Conservation (phyloP, 148 eudicot species). For the Silene uniflora region DNA sequence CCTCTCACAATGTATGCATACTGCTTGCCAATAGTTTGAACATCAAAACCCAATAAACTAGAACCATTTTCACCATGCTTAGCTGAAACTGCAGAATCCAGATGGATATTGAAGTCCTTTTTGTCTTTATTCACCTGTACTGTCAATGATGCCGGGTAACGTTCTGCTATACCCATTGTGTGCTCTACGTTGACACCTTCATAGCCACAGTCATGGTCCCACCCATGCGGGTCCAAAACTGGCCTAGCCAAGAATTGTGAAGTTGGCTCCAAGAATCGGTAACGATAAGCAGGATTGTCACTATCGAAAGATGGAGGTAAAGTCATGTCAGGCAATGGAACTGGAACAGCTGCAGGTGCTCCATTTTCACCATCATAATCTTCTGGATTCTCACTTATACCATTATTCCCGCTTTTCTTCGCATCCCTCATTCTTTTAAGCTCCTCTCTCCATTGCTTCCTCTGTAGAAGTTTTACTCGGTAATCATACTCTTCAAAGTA, state of each 20-base stretch:
- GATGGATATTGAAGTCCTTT: slow-evolving; percentile 76
- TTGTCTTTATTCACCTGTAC: slow-evolving; percentile 85
- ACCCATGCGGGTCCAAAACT: slow-evolving; percentile 86
- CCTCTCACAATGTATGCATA: slow-evolving; percentile 68
- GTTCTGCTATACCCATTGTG: slow-evolving; percentile 57
- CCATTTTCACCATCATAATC: slow-evolving; percentile 57
- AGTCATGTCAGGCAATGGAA: slow-evolving; percentile 93
- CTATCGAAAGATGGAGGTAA: slow-evolving; percentile 91
- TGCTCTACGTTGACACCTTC: slow-evolving; percentile 94
- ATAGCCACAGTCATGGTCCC: slow-evolving; percentile 99
- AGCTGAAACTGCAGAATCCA: slow-evolving; percentile 79
- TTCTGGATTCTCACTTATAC: slow-evolving; percentile 35
- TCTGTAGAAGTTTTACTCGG: slow-evolving; percentile 90
- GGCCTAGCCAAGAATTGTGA: slow-evolving; percentile 90
- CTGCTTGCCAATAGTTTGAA: slow-evolving; percentile 83
- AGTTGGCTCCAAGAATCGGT: slow-evolving; percentile 86
- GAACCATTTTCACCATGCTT: slow-evolving; percentile 82
- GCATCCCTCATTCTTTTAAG: slow-evolving; percentile 73
- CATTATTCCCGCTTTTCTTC: slow-evolving; percentile 57
- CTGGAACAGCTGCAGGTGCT: slow-evolving; percentile 74
- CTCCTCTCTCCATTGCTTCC: slow-evolving; percentile 93
- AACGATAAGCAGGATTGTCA: slow-evolving; percentile 81
- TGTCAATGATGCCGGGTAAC: slow-evolving; percentile 58
- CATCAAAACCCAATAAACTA: slow-evolving; percentile 75
- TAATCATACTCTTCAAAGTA: slow-evolving; percentile 92